phyloP scores from a whole-genome alignment of 306 rosid species.

The Cucurbita moschata region DNA sequence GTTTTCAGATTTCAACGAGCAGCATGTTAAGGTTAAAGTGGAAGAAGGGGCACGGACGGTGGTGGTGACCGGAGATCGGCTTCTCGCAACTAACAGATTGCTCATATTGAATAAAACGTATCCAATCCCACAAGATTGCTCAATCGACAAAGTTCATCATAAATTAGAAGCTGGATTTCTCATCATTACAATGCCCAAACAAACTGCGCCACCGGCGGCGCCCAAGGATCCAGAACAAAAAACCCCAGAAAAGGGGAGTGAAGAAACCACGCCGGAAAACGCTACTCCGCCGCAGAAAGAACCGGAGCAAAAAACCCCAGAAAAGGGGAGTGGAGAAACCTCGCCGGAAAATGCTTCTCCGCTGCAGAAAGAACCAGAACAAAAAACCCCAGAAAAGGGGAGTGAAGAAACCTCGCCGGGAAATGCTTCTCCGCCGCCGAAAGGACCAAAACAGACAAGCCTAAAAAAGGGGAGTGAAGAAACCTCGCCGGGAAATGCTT shows the following conservation, averaged over 20 bases:
- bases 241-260: neutral
- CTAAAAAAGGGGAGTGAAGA: neutral
- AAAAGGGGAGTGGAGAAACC: neutral
- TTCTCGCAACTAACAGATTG: neutral
- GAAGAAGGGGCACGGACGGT: neutral
- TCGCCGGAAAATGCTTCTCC: neutral
- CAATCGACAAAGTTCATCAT: neutral
- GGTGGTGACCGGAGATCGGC: neutral
- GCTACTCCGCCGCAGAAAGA: too few relatives aligned
- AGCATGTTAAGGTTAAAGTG: neutral
- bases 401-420: neutral
- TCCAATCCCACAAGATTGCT: neutral
- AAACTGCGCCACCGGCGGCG: neutral
- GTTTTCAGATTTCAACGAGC: neutral
- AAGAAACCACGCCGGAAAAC: neutral
- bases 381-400: neutral
- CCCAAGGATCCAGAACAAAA: neutral
- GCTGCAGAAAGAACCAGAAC: too few relatives aligned
- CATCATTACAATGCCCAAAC: slow-evolving; percentile 6
- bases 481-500: neutral
- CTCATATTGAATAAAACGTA: neutral
- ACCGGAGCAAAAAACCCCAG: neutral
- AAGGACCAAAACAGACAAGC: neutral
- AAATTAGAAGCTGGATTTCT: neutral
- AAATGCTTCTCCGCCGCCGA: neutral